Evolutionary conservation across 1,284 basidiomycete genomes (phyloP).

Genomic region (Pascua sp.): DNA sequence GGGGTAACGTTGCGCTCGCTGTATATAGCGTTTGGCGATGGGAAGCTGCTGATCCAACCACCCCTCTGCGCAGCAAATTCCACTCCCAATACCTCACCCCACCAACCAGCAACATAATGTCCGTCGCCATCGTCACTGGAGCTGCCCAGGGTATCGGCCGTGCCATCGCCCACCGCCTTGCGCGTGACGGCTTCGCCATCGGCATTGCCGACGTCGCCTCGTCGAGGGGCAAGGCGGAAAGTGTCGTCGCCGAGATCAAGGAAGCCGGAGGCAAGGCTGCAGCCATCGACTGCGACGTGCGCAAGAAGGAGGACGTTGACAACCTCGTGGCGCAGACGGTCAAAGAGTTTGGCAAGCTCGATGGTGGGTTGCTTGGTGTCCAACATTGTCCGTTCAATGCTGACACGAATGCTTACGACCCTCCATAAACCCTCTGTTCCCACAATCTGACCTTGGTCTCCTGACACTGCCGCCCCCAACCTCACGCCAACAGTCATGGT

Average conservation of each 20-base stretch:
- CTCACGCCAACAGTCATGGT: conserved; percentile 35
- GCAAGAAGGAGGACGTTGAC: conserved; percentile 34
- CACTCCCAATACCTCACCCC: too few relatives aligned
- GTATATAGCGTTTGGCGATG: too few relatives aligned
- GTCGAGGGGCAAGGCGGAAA: conserved; percentile 22
- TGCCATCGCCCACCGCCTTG: conserved; percentile 52
- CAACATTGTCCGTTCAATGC: too few relatives aligned
- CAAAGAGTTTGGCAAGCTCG: conserved; percentile 42
- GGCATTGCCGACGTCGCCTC: conserved; percentile 45
- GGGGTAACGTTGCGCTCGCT: too few relatives aligned
- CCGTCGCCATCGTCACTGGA: conserved; percentile 51
- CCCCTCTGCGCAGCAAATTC: too few relatives aligned
- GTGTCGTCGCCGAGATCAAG: conserved; percentile 27
- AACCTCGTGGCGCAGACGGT: conserved; percentile 33
- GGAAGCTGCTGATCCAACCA: too few relatives aligned
- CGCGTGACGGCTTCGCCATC: conserved; percentile 50
- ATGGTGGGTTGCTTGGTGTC: conserved; percentile 20
- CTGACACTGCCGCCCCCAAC: too few relatives aligned
- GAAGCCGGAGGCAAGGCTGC: conserved; percentile 32
- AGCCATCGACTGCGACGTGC: conserved; percentile 41
- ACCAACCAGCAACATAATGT: too few relatives aligned
- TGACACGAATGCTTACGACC: too few relatives aligned
- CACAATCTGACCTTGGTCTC: too few relatives aligned
- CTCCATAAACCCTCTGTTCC: too few relatives aligned
- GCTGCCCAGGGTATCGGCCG: conserved; percentile 53